phyloP scores from a whole-genome alignment of 2,329 filamentous ascomycete genomes.

The Madurella fahalii region DNA sequence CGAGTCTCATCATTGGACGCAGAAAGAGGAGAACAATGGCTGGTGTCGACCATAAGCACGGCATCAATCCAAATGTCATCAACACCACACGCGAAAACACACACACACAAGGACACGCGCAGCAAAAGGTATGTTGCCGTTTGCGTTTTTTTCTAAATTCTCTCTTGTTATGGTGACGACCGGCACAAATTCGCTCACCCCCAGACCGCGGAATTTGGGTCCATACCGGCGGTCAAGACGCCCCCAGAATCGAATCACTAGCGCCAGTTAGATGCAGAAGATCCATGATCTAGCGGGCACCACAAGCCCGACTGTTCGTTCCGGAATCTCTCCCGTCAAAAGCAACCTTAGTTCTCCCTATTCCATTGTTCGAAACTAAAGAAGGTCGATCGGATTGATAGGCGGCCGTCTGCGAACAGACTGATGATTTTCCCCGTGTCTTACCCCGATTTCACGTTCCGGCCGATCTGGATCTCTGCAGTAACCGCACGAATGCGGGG shows the following conservation, averaged over 20 bases:
- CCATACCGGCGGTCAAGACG: constrained; percentile 13
- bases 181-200: constrained; percentile 2
- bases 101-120: background rate
- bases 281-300: constrained; percentile 12
- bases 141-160: background rate
- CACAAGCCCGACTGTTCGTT: constrained; percentile 5
- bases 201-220: background rate
- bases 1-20: background rate
- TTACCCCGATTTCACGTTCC: background rate
- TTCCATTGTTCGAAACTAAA: background rate
- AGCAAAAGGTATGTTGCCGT: background rate
- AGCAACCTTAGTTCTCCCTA: background rate
- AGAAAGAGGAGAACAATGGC: background rate
- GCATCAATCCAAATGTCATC: background rate
- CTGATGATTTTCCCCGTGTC: background rate
- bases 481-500: background rate
- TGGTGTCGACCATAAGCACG: background rate
- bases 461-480: background rate
- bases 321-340: background rate
- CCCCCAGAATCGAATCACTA: constrained; percentile 1
- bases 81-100: background rate
- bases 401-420: background rate
- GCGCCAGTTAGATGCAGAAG: constrained; percentile 3
- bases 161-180: background rate
- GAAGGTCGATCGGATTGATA: background rate